Base-by-base conservation (phyloP, 2,329 filamentous ascomycete genomes). In the Cercospora berteroae region DNA sequence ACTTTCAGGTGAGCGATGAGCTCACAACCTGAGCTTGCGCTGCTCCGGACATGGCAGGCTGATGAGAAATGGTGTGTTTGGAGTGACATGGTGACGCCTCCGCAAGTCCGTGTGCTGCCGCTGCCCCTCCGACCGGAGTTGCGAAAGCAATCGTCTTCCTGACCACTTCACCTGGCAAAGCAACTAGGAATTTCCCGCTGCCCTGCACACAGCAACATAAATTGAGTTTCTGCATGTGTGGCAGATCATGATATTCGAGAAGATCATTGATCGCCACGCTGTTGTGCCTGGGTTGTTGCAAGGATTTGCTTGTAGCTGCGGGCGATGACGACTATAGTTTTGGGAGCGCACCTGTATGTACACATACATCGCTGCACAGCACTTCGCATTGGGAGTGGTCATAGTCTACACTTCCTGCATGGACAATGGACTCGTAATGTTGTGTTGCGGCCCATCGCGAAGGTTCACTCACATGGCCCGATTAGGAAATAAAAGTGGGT, bases 71-170 rank as follows among this genome's bases (percentile, higher is more conserved):
- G 23, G 20, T 9, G 48, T 25, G 48, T 42, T 42, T 42, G 16
- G 36, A 42, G 36, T n/a, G 36, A 39, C 36, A 7, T 2, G 1
- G 36, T 39, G 36, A 42, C 36, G 36, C 36, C 60, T 62, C 27
- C 60, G 60, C 2, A 42, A 18, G 60, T 56, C 60, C 60, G 60
- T 23, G 23, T 62, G 60, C 60, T 56, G 55, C 48, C 60, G 60
- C 44, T 56, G 57, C 57, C 39, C 33, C 29, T 42, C 23, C 39
- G 12, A 16, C 13, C 48, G 48, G 12, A 52, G 6, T 13, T 4
- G 16, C 44, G 44, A 23, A 13, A 52, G 13, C 13, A 48, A 48
- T 48, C 18, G 42, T 23, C 42, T 48, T 48, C 48, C 23, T 23
- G n/a, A 8, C 18, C 18, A 4, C 10, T 60, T 9, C 23, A n/a